phyloP scores from a whole-genome alignment of 2,329 filamentous ascomycete genomes.

The Phaeosphaeriaceae sp. region DNA sequence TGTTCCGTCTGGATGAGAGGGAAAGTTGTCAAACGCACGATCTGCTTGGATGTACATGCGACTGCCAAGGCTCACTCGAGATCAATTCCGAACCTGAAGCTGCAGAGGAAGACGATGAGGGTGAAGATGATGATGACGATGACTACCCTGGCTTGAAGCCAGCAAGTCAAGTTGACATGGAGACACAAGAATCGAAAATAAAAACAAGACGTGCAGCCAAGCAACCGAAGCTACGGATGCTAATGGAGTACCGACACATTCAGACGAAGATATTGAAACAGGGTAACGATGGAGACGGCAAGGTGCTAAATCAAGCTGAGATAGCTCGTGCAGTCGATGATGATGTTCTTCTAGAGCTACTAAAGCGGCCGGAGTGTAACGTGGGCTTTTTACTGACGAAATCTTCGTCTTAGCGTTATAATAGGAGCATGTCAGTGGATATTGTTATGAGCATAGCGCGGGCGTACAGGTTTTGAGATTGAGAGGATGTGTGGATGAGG shows the following conservation, averaged over 20 bases:
- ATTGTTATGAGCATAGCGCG: constrained; percentile 4
- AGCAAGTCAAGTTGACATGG: constrained; percentile 55
- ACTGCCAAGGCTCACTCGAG: constrained; percentile 56
- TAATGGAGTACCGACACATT: constrained; percentile 63
- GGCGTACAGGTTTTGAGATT: not conserved
- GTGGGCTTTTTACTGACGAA: constrained; percentile 61
- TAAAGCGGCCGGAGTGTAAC: constrained; percentile 54
- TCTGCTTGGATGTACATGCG: constrained; percentile 67
- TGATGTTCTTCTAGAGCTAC: constrained; percentile 55
- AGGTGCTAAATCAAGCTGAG: constrained; percentile 31
- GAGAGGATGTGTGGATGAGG: not conserved
- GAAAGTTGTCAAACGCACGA: constrained; percentile 71
- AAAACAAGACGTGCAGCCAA: constrained; percentile 43
- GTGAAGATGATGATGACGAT: constrained; percentile 18
- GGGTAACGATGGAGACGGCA: not conserved
- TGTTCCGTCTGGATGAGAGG: constrained; percentile 69
- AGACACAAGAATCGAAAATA: constrained; percentile 53
- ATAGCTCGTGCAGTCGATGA: constrained; percentile 55
- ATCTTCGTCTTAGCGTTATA: constrained; percentile 21
- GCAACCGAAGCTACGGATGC: constrained; percentile 54
- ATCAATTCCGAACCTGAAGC: constrained; percentile 12
- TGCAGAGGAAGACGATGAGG: constrained; percentile 22
- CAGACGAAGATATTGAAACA: constrained; percentile 45
- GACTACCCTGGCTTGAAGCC: constrained; percentile 38
- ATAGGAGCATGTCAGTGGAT: not conserved